phyloP scores from a whole-genome alignment of 1,284 basidiomycete species.

The Puccinia hordei region DNA sequence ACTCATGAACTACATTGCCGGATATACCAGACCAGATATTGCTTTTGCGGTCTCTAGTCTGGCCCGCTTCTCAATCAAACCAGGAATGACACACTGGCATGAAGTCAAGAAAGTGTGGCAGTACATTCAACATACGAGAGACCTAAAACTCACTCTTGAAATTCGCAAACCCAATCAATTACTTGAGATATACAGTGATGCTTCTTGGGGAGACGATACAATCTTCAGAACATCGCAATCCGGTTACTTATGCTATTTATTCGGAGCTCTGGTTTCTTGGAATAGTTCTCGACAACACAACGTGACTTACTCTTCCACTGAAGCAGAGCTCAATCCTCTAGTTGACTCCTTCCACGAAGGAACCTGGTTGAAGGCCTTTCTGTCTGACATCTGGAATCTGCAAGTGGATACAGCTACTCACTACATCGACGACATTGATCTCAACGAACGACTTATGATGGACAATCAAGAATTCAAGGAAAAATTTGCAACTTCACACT shows the following conservation, averaged over 20 bases:
- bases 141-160: not conserved
- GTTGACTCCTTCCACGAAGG: too few species aligned
- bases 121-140: conserved; percentile 13
- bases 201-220: too few species aligned
- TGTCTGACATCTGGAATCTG: too few species aligned
- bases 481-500: too few species aligned
- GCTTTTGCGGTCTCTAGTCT: not conserved
- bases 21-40: conserved; percentile 8
- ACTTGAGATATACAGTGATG: not conserved
- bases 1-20: conserved; percentile 1
- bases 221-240: not conserved
- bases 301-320: too few species aligned
- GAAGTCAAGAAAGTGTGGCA: not conserved
- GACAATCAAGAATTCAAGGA: too few species aligned
- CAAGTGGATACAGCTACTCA: too few species aligned
- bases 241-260: not conserved
- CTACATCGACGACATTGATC: too few species aligned
- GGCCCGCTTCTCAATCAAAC: not conserved
- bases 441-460: too few species aligned
- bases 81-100: conserved; percentile 11
- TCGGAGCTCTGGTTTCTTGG: not conserved
- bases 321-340: too few species aligned
- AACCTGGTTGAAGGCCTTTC: too few species aligned
- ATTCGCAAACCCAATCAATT: not conserved
- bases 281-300: too few species aligned